Base-by-base conservation (phyloP, 192 early-diverging fungal genomes). In the Dissophora globulifera region DNA sequence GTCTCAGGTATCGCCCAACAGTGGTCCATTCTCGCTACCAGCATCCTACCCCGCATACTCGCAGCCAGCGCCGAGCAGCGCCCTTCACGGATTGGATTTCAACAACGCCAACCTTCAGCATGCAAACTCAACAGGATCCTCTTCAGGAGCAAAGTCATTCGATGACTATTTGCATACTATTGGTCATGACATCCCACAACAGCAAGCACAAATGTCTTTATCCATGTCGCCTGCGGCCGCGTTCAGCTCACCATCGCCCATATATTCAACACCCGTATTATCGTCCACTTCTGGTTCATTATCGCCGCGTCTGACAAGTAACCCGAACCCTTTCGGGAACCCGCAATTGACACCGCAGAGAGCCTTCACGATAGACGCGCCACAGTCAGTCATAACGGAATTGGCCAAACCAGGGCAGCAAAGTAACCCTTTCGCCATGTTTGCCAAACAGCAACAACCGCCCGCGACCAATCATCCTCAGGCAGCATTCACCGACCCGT, bases 371-470 rank as follows among this genome's bases (percentile, higher is more conserved):
- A 25, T 42, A 11, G 53, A 66, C 20, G 26, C 43, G 23, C 26
- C 46, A 22, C 30, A 35, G 19, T 31, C 45, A 0, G 42, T 11
- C 27, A 10, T 22, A 26, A 11, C 57, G 7, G 35, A 46, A 32
- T 22, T 16, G 15, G 32, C 20, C 41, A 15, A 23, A 6, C 23
- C 30, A 35, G 60, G 60, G 49, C 52, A 38, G 11, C 63, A 55
- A 30, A 41, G 52, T n/a, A 69, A 69, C 22, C 67, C 67, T 4
- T 69, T 69, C 45, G 67, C 67, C 9, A 43, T 69, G 57, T 69
- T 69, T 59, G 67, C 67, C 31, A 69, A 69, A 30, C 56, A 59
- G 12, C 57, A 48, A 16, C 42, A 52, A 17, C 17, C 7, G 8
- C 60, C 48, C 27, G 25, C 40, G 10, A n/a, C 59, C 15, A 47